Evolutionary conservation across 805 yeast genomes (phyloP).

Genomic region (Wickerhamiella parazyma): DNA sequence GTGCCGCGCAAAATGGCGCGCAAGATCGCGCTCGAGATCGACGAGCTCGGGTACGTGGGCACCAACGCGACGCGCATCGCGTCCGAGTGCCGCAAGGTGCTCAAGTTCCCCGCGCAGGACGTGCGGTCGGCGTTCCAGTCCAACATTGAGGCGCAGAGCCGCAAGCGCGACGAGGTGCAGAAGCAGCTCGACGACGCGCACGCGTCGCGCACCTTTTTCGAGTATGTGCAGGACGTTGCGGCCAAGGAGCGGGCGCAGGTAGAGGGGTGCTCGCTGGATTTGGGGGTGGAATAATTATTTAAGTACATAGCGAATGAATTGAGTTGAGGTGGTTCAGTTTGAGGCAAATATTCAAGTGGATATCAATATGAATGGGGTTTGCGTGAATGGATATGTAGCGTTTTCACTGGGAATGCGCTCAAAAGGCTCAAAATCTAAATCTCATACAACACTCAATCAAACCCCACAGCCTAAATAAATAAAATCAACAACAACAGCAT

Average conservation of each 20-base stretch:
- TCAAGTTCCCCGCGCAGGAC: constrained; percentile 71
- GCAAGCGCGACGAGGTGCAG: constrained; percentile 44
- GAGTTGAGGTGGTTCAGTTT: no score
- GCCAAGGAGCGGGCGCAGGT: constrained; percentile 6
- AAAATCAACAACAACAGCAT: neutral
- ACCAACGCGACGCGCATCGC: constrained; percentile 64
- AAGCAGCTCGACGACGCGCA: constrained; percentile 42
- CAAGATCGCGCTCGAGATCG: constrained; percentile 51
- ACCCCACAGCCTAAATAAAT: neutral
- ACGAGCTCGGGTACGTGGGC: constrained; percentile 62
- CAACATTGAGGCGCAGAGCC: constrained; percentile 44
- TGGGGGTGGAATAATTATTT: neutral
- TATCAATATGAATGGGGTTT: no score
- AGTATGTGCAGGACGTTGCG: constrained; percentile 27
- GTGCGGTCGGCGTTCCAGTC: constrained; percentile 58
- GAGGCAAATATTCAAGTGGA: no score
- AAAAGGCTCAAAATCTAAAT: no score
- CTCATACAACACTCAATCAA: no score
- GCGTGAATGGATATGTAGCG: neutral
- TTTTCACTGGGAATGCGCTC: no score
- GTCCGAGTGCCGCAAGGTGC: constrained; percentile 67
- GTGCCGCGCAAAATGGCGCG: constrained; percentile 70
- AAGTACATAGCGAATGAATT: neutral
- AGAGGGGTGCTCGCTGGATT: neutral
- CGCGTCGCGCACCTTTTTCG: constrained; percentile 41